These are phyloP conservation scores for Phaeotremella skinneri DNA, from an alignment of 768 basidiomycete genomes.

Conservation along the genomic window DNA sequence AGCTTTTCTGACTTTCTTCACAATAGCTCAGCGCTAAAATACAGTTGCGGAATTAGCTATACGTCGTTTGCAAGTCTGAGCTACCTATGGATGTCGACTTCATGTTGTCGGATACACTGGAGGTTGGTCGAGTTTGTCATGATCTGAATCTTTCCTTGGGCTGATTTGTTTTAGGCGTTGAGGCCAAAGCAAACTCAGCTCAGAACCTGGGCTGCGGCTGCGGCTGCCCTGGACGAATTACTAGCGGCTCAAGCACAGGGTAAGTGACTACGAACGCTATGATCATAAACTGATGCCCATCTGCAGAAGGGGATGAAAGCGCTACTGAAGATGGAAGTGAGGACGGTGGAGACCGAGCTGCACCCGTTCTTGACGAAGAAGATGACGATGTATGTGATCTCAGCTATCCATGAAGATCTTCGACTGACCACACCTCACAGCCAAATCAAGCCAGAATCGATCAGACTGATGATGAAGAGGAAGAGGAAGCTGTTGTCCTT, in stretches of 20 bases:
- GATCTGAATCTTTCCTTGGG: not conserved
- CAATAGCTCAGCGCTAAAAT: not conserved
- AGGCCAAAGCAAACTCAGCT: conserved; percentile 71
- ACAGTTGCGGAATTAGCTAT: conserved; percentile 58
- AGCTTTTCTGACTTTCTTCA: conserved; percentile 9
- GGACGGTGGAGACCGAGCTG: conserved; percentile 60
- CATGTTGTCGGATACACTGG: conserved; percentile 90
- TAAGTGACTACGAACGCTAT: conserved; percentile 18
- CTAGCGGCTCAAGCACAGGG: conserved; percentile 66
- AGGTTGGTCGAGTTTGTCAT: conserved; percentile 57
- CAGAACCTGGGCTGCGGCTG: conserved; percentile 81
- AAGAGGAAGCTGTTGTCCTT: conserved; percentile 69
- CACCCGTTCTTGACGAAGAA: conserved; percentile 54
- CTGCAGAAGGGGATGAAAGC: conserved; percentile 21
- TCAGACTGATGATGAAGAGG: conserved; percentile 55
- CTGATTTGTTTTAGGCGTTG: conserved; percentile 62
- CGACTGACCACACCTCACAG: not conserved
- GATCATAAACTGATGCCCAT: not conserved
- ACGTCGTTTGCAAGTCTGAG: conserved; percentile 80
- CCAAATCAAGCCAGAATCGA: not conserved
- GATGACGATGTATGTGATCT: conserved; percentile 53
- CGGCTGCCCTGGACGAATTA: conserved; percentile 84
- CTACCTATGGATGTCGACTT: conserved; percentile 98
- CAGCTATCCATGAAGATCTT: not conserved
- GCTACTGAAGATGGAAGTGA: conserved; percentile 47